Percentiles rank a stretch among this genome's conserved stretches.
Conservation (phyloP, 352 stramenopile species). For the Globisporangium echinulatum region DNA sequence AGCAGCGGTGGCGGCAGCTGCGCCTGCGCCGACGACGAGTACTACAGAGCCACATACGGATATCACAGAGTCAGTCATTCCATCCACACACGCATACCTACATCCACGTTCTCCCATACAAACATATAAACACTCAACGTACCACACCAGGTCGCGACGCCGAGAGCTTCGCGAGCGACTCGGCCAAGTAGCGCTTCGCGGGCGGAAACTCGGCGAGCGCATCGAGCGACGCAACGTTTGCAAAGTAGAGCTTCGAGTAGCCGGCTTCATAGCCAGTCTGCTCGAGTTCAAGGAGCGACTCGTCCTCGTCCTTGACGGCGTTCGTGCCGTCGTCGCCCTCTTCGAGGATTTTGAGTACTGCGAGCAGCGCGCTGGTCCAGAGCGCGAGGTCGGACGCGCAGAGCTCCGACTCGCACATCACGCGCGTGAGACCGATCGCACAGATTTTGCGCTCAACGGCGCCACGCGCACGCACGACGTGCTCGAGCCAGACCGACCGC, state of each 20-base stretch:
- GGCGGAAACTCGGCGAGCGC: conserved; percentile 73
- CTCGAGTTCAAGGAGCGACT: conserved; percentile 69
- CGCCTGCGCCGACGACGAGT: conserved; percentile 40
- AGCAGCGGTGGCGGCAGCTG: conserved; percentile 27
- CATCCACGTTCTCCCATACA: too few species aligned
- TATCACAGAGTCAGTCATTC: neutral
- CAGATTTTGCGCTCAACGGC: conserved; percentile 61
- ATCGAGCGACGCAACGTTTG: conserved; percentile 79
- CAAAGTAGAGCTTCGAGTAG: conserved; percentile 93
- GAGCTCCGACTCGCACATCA: conserved; percentile 73
- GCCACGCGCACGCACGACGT: conserved; percentile 64
- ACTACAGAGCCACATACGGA: conserved; percentile 24
- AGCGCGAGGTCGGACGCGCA: conserved; percentile 42
- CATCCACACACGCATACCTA: neutral
- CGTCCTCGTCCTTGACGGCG: conserved; percentile 71
- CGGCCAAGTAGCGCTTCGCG: conserved; percentile 52
- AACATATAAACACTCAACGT: conserved; percentile 10
- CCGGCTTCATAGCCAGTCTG: conserved; percentile 90
- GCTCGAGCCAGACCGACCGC: conserved; percentile 83
- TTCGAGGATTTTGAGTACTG: conserved; percentile 52
- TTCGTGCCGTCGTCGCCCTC: conserved; percentile 51
- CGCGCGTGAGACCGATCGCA: conserved; percentile 55
- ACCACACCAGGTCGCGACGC: conserved; percentile 60
- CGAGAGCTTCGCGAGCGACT: conserved; percentile 66
- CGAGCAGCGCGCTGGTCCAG: conserved; percentile 45